phyloP scores from a whole-genome alignment of 164 flowering plant species.

The Liriodendron chinense region DNA sequence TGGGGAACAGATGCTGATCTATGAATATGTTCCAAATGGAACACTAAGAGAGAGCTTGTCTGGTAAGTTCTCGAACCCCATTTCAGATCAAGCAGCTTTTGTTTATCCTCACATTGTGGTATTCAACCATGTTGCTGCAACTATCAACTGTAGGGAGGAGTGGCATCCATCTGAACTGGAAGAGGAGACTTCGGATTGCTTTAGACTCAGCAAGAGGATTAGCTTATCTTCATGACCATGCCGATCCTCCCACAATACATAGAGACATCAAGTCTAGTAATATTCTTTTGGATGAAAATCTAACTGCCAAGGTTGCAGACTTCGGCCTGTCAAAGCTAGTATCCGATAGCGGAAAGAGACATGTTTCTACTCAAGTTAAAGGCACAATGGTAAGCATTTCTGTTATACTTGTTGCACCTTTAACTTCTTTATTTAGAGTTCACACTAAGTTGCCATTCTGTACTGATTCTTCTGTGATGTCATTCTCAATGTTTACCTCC shows the following conservation, averaged over 20 bases:
- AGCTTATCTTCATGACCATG: conserved; percentile 42
- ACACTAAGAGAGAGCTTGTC: conserved; percentile 55
- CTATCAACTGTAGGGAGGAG: conserved; percentile 27
- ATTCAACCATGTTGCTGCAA: background rate
- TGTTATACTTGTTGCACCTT: background rate
- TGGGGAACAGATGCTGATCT: conserved; percentile 72
- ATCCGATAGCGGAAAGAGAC: conserved; percentile 21
- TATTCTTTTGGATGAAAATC: conserved; percentile 35
- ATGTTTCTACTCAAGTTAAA: conserved; percentile 43
- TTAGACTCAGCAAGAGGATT: conserved; percentile 43
- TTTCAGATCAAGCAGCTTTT: background rate
- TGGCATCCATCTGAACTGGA: conserved; percentile 35
- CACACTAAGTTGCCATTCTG: background rate
- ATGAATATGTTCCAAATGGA: conserved; percentile 65
- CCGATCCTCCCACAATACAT: conserved; percentile 42
- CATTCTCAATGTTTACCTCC: background rate
- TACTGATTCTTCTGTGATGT: background rate
- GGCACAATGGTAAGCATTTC: conserved; percentile 36
- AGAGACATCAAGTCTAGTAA: conserved; percentile 42
- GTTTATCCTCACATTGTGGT: background rate
- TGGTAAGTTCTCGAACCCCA: conserved; percentile 30
- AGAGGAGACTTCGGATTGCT: conserved; percentile 32
- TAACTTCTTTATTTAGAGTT: background rate
- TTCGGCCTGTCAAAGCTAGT: conserved; percentile 39
- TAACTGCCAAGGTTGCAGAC: conserved; percentile 45